A percentile compares a stretch with the other conserved stretches of the same genome.
Conservation (phyloP, 2,329 filamentous ascomycete species). For the Beauveria sp. region DNA sequence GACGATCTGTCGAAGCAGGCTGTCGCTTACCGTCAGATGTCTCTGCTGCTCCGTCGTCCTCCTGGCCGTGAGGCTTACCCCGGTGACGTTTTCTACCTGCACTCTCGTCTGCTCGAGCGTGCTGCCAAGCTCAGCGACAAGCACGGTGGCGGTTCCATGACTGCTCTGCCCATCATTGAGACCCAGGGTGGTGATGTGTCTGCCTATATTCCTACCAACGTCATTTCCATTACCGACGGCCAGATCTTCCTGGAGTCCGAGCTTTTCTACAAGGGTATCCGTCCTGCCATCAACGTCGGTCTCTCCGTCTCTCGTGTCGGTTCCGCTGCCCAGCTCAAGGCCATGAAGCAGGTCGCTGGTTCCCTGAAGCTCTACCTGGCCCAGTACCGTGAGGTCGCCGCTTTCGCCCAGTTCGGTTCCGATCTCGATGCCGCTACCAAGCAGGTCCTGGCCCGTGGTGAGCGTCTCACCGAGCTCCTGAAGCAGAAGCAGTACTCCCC, state of each 20-base stretch:
- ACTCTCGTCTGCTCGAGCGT: constrained; percentile 98
- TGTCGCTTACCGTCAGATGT: constrained; percentile 98
- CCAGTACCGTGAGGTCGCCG: constrained; percentile 99
- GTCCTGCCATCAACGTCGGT: constrained; percentile 99
- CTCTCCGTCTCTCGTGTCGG: constrained; percentile 99
- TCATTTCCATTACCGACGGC: constrained; percentile 99
- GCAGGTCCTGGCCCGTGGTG: constrained; percentile 96
- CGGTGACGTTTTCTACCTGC: constrained; percentile 98
- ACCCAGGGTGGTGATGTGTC: constrained; percentile 99
- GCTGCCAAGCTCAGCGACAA: constrained; percentile 98
- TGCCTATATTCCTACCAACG: constrained; percentile 99
- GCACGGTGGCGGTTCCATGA: constrained; percentile 91
- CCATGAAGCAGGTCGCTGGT: constrained; percentile 99
- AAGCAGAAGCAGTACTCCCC: constrained; percentile 99
- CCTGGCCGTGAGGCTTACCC: constrained; percentile 99
- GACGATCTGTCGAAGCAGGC: constrained; percentile 98
- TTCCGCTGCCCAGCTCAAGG: constrained; percentile 98
- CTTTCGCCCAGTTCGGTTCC: constrained; percentile 99
- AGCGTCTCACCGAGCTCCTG: constrained; percentile 95
- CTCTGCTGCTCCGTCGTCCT: constrained; percentile 91
- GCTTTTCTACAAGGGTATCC: constrained; percentile 99
- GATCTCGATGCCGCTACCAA: constrained; percentile 98
- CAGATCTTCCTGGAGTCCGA: constrained; percentile 99
- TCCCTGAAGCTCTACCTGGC: constrained; percentile 99
- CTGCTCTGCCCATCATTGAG: constrained; percentile 95